These are phyloP conservation scores for Yamadazyma oceani DNA, from an alignment of 1,139 yeast genomes.

Conservation along the genomic window DNA sequence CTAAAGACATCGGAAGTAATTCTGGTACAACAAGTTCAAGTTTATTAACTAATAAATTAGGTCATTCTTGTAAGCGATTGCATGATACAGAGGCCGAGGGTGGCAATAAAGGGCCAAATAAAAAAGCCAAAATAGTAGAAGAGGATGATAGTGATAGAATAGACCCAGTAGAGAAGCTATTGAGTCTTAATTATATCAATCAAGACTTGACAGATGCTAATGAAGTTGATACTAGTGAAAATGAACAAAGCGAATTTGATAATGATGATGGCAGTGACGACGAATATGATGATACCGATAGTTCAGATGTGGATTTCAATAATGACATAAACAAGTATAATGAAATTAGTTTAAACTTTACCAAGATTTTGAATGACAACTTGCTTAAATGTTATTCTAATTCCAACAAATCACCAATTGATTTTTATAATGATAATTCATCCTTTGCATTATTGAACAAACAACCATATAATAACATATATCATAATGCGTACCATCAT, in stretches of 20 bases:
- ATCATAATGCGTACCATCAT: conserved; percentile 6
- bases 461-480: conserved; percentile 8
- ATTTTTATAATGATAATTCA: conserved; percentile 28
- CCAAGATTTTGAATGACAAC: conserved; percentile 42
- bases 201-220: conserved; percentile 14
- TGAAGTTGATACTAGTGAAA: conserved; percentile 29
- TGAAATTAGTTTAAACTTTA: conserved; percentile 33
- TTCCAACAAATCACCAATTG: conserved; percentile 25
- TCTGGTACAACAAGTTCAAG: too few relatives aligned
- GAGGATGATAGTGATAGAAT: conserved; percentile 30
- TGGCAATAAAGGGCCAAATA: not conserved
- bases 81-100: not conserved
- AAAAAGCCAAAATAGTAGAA: conserved; percentile 8
- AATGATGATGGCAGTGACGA: conserved; percentile 15
- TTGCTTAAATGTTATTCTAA: conserved; percentile 35
- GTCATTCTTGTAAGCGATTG: not conserved
- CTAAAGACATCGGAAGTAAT: not conserved
- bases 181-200: conserved; percentile 29
- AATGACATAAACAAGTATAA: conserved; percentile 14
- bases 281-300: conserved; percentile 10
- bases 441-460: conserved; percentile 37
- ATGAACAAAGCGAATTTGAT: conserved; percentile 17
- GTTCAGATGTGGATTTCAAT: conserved; percentile 9
- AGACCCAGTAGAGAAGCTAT: conserved; percentile 46
- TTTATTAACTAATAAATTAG: conserved; percentile 1